phyloP scores from a whole-genome alignment of 345 rosid genomes.

The Lenwebbia sp. region DNA sequence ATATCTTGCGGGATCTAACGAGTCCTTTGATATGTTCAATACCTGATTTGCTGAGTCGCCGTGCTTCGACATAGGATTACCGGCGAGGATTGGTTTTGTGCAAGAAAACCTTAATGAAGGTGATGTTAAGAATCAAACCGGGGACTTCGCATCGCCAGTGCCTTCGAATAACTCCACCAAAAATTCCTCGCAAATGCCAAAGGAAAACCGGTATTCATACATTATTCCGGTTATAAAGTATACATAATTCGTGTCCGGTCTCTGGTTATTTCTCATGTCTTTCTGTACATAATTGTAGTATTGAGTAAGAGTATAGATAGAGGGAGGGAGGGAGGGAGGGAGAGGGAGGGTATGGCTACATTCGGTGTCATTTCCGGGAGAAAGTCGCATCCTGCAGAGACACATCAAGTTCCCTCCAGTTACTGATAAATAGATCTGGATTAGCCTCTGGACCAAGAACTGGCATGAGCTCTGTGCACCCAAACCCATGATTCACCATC shows the following conservation, averaged over 20 bases:
- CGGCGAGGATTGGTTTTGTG: background rate
- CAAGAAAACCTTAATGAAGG: background rate
- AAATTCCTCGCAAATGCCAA: background rate
- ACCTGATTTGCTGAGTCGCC: background rate
- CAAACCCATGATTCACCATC: background rate
- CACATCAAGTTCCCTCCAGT: slow-evolving; percentile 36
- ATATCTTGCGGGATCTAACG: background rate
- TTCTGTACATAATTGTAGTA: background rate
- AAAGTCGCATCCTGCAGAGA: slow-evolving; percentile 12
- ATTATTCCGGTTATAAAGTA: background rate
- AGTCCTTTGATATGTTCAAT: background rate
- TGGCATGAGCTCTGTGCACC: background rate
- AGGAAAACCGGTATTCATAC: background rate
- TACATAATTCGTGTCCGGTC: background rate
- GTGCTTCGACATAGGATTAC: background rate
- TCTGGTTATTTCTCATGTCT: background rate
- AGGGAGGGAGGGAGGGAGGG: background rate
- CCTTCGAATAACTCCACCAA: background rate
- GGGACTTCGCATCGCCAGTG: background rate
- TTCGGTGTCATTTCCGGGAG: slow-evolving; percentile 1
- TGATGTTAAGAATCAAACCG: background rate
- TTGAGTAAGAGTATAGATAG: background rate
- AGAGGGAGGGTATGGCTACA: background rate
- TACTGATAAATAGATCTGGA: slow-evolving; percentile 16
- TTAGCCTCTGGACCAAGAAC: slow-evolving; percentile 19